These are phyloP conservation scores for Corymbia calophylla DNA, from an alignment of 441 rosid genomes.

Conservation along the genomic window DNA sequence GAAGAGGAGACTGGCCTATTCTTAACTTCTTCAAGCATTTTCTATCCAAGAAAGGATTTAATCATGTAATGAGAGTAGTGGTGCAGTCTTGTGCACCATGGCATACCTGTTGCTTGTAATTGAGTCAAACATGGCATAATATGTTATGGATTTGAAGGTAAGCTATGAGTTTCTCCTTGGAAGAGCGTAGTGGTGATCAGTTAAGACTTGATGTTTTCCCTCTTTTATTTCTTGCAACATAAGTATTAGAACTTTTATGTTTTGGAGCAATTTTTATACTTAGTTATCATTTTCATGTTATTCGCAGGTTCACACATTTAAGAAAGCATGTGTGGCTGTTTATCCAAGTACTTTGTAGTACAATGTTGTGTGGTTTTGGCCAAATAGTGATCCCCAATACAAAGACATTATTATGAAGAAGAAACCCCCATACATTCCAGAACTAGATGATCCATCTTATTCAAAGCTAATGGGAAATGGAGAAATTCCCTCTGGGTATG, in stretches of 20 bases:
- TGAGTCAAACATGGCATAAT: neutral
- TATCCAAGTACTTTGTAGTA: constrained; percentile 67
- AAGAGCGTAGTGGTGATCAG: neutral
- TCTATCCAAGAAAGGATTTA: neutral
- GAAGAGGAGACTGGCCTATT: neutral
- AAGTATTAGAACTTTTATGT: neutral
- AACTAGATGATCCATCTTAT: constrained; percentile 72
- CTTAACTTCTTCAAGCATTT: neutral
- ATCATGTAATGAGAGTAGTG: neutral
- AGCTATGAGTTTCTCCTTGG: neutral
- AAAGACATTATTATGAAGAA: constrained; percentile 44
- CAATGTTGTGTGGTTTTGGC: constrained; percentile 91
- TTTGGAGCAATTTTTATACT: neutral
- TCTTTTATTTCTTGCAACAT: neutral
- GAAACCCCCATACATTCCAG: constrained; percentile 68
- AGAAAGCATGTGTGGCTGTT: constrained; percentile 67
- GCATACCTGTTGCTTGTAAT: neutral
- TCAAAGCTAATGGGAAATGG: constrained; percentile 46
- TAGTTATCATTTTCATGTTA: neutral
- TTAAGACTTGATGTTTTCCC: neutral
- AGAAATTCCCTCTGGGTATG: constrained; percentile 76
- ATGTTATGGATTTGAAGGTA: neutral
- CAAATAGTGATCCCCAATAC: constrained; percentile 61
- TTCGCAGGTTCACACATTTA: constrained; percentile 61
- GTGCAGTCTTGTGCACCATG: neutral